Evolutionary conservation across 352 stramenopile species (phyloP), one percentile per base, ranked within the genome.

Genomic region (Pythium chondricola): DNA sequence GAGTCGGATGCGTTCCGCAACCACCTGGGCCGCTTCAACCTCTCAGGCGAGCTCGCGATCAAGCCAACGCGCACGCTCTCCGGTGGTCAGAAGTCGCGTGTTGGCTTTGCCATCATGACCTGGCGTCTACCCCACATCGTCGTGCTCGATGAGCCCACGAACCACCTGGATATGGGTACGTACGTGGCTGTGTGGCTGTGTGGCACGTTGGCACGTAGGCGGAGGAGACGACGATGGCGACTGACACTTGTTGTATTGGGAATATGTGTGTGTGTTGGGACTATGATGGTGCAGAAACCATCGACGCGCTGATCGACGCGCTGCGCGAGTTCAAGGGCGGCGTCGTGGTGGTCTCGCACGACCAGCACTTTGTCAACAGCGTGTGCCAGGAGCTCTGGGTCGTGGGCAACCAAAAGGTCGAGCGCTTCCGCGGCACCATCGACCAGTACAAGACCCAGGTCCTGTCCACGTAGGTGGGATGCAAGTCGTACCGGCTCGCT

Each of bases 331-430:
- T 97, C 85, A 96, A 96, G 53, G 96, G 97, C 39, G 95, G 91
- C 55, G 94, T 97, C 5, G 74, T 99, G 47, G 83, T 99, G 37
- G 94, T 99, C 16, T 98, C 91, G 3, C 96, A 99, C 72, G 95
- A 99, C 86, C 83, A 97, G 65, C 97, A 98, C 74, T 99, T 99
- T 56, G 94, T 99, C 58, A 97, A 91, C 36, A 94, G 95, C 52
- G 86, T 97, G 31, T 98, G 90, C 56, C 63, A 88, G 27, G 93
- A 98, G 65, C 66, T 98, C 5, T 98, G 92, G 92, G 83, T 93
- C 39, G 83, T 93, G 6, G 77, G 76, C 35, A 65, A 90, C 21
- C 44, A 85, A 47, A 85, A 90, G 56, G 83, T 93, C 30, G 43
- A 64, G 42, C 77, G 75, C 22, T 93, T 91, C 68, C 65, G 60